Evolutionary conservation across 768 basidiomycete genomes (phyloP).

Genomic region (Trametes cingulata): DNA sequence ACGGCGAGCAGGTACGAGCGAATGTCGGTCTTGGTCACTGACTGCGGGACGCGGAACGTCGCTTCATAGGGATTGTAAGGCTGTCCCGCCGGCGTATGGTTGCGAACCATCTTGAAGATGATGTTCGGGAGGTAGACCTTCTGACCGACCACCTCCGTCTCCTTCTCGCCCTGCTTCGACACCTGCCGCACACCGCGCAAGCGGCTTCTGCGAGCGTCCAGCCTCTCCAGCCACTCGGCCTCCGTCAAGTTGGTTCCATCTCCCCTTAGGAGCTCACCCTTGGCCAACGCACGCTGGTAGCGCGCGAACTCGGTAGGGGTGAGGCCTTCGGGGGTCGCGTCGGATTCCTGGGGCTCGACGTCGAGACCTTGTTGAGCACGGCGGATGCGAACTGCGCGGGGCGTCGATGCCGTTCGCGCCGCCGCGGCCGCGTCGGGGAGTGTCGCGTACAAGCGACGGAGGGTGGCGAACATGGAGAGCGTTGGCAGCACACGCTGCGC

Average conservation of each 20-base stretch:
- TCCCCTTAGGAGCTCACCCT: conserved; percentile 45
- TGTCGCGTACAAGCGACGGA: conserved; percentile 44
- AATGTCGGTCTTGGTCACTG: conserved; percentile 90
- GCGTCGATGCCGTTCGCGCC: conserved; percentile 70
- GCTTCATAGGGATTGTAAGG: conserved; percentile 95
- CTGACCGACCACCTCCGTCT: conserved; percentile 68
- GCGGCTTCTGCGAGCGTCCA: conserved; percentile 61
- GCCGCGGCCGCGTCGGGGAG: conserved; percentile 40
- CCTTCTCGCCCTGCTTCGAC: conserved; percentile 40
- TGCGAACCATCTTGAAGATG: conserved; percentile 79
- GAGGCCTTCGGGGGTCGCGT: conserved; percentile 55
- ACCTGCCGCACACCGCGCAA: conserved; percentile 60
- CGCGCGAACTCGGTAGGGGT: conserved; percentile 65
- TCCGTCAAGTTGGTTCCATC: conserved; percentile 42
- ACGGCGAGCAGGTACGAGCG: conserved; percentile 80
- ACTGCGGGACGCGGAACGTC: conserved; percentile 89
- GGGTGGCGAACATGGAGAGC: conserved; percentile 36
- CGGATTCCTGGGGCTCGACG: conserved; percentile 38
- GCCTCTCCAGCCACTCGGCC: conserved; percentile 57
- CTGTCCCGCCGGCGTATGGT: conserved; percentile 71
- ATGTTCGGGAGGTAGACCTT: conserved; percentile 90
- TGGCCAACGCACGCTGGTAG: conserved; percentile 58
- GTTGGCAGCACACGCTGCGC: conserved; percentile 2
- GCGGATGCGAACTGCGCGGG: conserved; percentile 71
- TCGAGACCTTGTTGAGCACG: conserved; percentile 53